Conservation (phyloP, 169 alveolate genomes). For the Cystoisospora suis region DNA sequence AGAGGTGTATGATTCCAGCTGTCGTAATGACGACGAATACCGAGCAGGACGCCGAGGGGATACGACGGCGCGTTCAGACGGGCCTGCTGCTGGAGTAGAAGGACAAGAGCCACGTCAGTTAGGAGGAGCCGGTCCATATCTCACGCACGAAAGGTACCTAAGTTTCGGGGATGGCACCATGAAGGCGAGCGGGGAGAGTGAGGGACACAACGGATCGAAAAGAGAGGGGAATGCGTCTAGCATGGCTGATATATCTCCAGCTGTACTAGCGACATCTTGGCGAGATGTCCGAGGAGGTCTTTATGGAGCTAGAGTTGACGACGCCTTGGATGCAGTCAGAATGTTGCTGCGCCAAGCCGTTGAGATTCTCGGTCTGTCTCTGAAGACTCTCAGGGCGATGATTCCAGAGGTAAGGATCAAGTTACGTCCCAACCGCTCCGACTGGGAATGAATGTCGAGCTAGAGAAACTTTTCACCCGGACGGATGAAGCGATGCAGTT, state of each 20-base stretch:
- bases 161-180: neutral
- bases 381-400: conserved; percentile 22
- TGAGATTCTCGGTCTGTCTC: neutral
- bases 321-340: neutral
- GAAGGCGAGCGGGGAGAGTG: neutral
- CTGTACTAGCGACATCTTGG: neutral
- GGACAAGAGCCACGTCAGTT: neutral
- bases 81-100: neutral
- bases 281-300: neutral
- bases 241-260: neutral
- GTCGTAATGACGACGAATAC: no score
- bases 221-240: neutral
- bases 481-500: no score
- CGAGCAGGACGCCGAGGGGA: no score
- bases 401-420: neutral
- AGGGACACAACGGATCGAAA: neutral
- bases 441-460: no score
- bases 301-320: neutral
- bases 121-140: neutral
- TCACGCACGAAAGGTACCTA: no score
- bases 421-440: no score
- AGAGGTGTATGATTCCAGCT: neutral
- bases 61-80: neutral
- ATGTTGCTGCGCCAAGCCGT: neutral
- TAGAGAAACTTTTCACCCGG: no score